These are phyloP conservation scores for Colletotrichum graminicola DNA, from an alignment of 2,329 filamentous ascomycete genomes.

Conservation along the genomic window DNA sequence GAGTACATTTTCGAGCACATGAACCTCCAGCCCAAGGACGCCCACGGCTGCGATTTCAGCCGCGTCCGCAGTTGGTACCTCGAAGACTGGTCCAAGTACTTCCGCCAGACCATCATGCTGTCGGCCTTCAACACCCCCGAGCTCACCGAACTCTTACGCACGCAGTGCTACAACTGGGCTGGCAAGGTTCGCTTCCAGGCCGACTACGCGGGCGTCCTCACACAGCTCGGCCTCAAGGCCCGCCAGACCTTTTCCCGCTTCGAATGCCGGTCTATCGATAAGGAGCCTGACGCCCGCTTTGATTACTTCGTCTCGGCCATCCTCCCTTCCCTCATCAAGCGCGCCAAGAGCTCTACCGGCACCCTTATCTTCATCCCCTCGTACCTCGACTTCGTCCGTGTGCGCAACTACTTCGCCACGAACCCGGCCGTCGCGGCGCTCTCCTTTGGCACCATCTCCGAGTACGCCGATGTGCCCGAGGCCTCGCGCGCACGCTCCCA, in stretches of 20 bases:
- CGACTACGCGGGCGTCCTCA: constrained; percentile 78
- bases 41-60: constrained; percentile 93
- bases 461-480: constrained; percentile 85
- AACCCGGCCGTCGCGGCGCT: constrained; percentile 67
- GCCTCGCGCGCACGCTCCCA: constrained; percentile 87
- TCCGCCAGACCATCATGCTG: constrained; percentile 88
- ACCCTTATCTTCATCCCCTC: constrained; percentile 91
- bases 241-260: constrained; percentile 94
- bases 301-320: constrained; percentile 89
- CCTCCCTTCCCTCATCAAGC: constrained; percentile 79
- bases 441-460: constrained; percentile 85
- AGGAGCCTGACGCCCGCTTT: constrained; percentile 90
- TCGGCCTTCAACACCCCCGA: constrained; percentile 90
- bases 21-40: constrained; percentile 89
- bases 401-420: constrained; percentile 92
- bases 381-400: constrained; percentile 93
- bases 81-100: constrained; percentile 83
- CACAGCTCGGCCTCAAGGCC: constrained; percentile 77
- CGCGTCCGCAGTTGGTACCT: constrained; percentile 93
- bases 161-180: constrained; percentile 82
- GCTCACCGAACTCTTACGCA: constrained; percentile 82
- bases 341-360: constrained; percentile 73
- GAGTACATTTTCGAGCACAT: constrained; percentile 92
- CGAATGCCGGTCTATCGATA: constrained; percentile 75
- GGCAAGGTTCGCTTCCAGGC: constrained; percentile 82